These are phyloP conservation scores for Saraca asoca DNA, from an alignment of 331 rosid species.

Conservation along the genomic window DNA sequence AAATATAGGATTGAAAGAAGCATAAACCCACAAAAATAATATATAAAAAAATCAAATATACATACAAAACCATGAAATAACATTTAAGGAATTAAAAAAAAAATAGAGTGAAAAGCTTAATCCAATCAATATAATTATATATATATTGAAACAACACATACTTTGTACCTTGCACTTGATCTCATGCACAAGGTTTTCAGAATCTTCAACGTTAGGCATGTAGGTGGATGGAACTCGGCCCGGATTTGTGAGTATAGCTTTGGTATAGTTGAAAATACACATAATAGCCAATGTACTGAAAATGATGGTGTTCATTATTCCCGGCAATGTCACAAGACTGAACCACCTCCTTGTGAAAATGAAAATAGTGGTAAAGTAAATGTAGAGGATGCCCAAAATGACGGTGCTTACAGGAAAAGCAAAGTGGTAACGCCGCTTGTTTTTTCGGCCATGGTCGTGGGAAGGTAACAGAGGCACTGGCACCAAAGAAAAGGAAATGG, in stretches of 20 bases:
- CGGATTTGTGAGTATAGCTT: conserved; percentile 71
- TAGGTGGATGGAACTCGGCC: conserved; percentile 82
- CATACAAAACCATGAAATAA: background rate
- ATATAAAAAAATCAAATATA: background rate
- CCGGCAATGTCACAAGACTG: conserved; percentile 84
- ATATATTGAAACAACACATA: background rate
- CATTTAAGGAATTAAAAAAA: background rate
- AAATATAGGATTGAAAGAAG: background rate
- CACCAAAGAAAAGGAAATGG: no score
- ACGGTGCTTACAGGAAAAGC: conserved; percentile 75
- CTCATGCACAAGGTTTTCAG: conserved; percentile 68
- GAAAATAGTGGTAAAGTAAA: conserved; percentile 77
- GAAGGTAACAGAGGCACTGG: conserved; percentile 58
- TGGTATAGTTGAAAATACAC: conserved; percentile 56
- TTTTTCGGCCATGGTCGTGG: conserved; percentile 34
- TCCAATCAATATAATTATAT: background rate
- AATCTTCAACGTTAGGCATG: conserved; percentile 77
- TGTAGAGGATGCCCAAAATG: conserved; percentile 53
- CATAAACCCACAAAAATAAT: background rate
- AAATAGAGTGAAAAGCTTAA: background rate
- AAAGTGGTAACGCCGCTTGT: conserved; percentile 47
- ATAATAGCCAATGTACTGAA: conserved; percentile 69
- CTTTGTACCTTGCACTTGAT: conserved; percentile 90
- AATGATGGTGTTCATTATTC: conserved; percentile 68
- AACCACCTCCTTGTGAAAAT: conserved; percentile 81